These are phyloP conservation scores for Daphne laureola DNA, from an alignment of 441 rosid genomes.

Conservation along the genomic window DNA sequence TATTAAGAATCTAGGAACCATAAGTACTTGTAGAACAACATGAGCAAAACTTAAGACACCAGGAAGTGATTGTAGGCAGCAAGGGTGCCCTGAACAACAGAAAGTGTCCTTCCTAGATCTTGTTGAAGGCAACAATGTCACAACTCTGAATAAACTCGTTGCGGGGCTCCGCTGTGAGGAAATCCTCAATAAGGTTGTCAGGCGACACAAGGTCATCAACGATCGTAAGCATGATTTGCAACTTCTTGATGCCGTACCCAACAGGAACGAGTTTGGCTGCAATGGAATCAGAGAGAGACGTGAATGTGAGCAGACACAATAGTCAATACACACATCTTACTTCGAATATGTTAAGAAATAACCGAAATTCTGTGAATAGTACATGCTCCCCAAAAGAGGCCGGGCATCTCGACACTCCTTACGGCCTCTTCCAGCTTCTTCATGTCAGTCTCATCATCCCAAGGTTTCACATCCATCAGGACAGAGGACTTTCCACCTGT, in stretches of 20 bases:
- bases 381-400: constrained; percentile 75
- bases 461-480: constrained; percentile 67
- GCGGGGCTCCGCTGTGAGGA: constrained; percentile 45
- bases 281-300: background rate
- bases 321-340: background rate
- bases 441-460: constrained; percentile 88
- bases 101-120: constrained; percentile 28
- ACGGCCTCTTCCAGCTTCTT: constrained; percentile 59
- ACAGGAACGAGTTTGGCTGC: constrained; percentile 62
- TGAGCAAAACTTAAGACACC: too few species aligned
- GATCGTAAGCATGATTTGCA: constrained; percentile 54
- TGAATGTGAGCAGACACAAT: background rate
- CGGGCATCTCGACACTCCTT: constrained; percentile 48
- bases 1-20: too few species aligned
- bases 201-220: constrained; percentile 74
- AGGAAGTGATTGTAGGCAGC: too few species aligned
- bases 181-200: constrained; percentile 51
- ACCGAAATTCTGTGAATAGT: constrained; percentile 11
- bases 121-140: constrained; percentile 74
- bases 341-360: background rate
- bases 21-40: too few species aligned
- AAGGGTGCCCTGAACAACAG: too few species aligned
- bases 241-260: constrained; percentile 68
- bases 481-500: constrained; percentile 71
- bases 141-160: constrained; percentile 59